Base-by-base conservation (phyloP, 2,329 filamentous ascomycete species). In the Microdochium bolleyi region DNA sequence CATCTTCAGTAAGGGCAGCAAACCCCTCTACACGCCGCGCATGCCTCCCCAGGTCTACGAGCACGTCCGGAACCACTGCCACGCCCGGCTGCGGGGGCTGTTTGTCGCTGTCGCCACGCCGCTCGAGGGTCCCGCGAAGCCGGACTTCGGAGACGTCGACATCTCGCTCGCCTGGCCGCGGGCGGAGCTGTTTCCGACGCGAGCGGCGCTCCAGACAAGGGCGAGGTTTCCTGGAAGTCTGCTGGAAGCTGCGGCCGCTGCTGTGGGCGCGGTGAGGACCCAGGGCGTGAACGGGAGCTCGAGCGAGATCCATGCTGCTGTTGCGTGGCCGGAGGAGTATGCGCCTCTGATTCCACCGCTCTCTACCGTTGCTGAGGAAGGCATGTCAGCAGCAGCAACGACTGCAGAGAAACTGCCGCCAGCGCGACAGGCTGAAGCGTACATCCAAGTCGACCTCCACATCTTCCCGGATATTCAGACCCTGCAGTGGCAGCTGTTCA, bases 131-230 rank as follows among this genome's bases (percentile, higher is more conserved):
- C 88, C 88, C 0, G 83, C 65, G 1, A 94, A 94, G 66, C 44
- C 58, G 0, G 79, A 83, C 58, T 78, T 82, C 61, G 89, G 89
- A 21, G 89, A 94, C 58, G 70, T 95, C 37, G 89, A 94, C 66
- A 74, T 92, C 54, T 66, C 90, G 1, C 76, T 89, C 1, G 70
- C 72, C 0, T 63, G 64, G 30, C 67, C 70, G 16, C 62, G 58
- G 19, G 24, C 53, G 3, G 41, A 56, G 1, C 38, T 54, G 14
- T 55, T 61, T 24, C 53, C 59, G 41, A 46, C 14, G 9, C n/a
- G 19, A 21, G 21, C 21, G 3, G 41, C 41, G 13, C n/a, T 46
- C 13, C 3, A 7, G 21, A 13, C 10, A 19, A 46, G 19, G 19
- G 41, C n/a, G 16, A 24, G 41, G 24, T 49, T 30, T 9, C 25